Conservation (phyloP, 306 rosid species). For the Malus sieversii region DNA sequence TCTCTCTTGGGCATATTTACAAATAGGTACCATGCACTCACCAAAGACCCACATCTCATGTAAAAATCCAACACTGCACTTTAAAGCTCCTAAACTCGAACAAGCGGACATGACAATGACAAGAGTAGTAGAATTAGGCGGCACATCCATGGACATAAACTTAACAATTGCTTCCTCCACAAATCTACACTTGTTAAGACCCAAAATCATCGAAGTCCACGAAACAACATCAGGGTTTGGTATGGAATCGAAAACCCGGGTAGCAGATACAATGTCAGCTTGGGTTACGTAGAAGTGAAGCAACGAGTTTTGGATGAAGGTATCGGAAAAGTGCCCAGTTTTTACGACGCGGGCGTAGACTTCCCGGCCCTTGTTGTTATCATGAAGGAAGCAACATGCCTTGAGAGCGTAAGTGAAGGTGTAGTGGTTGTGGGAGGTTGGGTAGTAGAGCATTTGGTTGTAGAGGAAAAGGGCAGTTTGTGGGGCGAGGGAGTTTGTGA, state of each 20-base stretch:
- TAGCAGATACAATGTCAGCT: constrained; percentile 42
- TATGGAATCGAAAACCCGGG: constrained; percentile 37
- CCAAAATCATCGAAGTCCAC: constrained; percentile 65
- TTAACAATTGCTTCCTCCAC: constrained; percentile 46
- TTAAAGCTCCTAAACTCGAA: constrained; percentile 44
- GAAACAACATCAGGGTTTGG: constrained; percentile 60
- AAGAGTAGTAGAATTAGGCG: constrained; percentile 52
- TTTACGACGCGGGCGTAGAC: constrained; percentile 57
- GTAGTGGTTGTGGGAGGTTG: constrained; percentile 57
- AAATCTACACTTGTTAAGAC: constrained; percentile 58
- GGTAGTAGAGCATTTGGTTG: constrained; percentile 56
- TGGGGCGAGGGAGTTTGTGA: constrained; percentile 22
- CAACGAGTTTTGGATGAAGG: constrained; percentile 56
- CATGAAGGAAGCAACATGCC: constrained; percentile 38
- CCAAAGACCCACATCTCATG: constrained; percentile 46
- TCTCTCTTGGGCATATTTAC: constrained; percentile 48
- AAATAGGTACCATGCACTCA: constrained; percentile 41
- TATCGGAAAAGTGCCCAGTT: constrained; percentile 49
- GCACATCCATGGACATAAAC: constrained; percentile 43
- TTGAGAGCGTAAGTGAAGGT: constrained; percentile 68
- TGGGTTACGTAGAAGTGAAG: constrained; percentile 47
- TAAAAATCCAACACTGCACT: constrained; percentile 45
- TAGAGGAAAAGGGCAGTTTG: constrained; percentile 49
- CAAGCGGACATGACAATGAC: constrained; percentile 59
- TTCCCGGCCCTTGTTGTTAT: constrained; percentile 48